Evolutionary conservation across 805 yeast species (phyloP), one percentile per base, ranked within the genome.

Genomic region (Wickerhamiella spandovensis): DNA sequence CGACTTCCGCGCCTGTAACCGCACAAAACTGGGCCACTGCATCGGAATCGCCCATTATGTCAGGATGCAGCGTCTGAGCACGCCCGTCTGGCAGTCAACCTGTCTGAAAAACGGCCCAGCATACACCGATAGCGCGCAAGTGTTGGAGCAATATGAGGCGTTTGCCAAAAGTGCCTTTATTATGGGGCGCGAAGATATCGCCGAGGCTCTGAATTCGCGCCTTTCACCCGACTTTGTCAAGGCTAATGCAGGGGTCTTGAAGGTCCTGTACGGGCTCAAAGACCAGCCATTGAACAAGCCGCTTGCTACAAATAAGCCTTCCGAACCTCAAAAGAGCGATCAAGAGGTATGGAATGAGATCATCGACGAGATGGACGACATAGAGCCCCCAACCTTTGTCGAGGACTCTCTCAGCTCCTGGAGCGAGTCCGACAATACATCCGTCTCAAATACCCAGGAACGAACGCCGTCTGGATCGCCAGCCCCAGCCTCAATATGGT

Each of bases 1-100:
- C 73, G 1, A 76, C 72, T 61, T 84, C 90, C 1, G 78, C 77
- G 21, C 86, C 84, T 0, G 97, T 88, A 49, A 92, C 81, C 41
- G 90, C 89, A 64, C 89, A 71, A 65, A 92, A 92, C 21, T 81
- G 76, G 21, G 84, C 81, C 38, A 85, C 70, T 46, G 54, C 38
- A 37, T 65, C 70, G 47, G 32, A 28, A 28, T 61, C 63, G 52
- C 53, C 60, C 58, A 42, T 48, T 18, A 21, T 28, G 47, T 44
- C 39, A 37, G 47, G 42, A 32, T 32, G 47, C 24, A 44, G 8
- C 28, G 28, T 12, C 5, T 44, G 25, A 18, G 18, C 42, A 7
- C 42, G 39, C 12, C 38, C 12, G 39, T 21, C 10, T 51, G 54
- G 54, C 56, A 53, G 47, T n/a, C 51, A 7, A 23, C 30, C 10